A percentile compares a stretch with the other conserved stretches of the same genome.
Conservation (phyloP, 257 asterid genomes). For the Solanum paucissectum region DNA sequence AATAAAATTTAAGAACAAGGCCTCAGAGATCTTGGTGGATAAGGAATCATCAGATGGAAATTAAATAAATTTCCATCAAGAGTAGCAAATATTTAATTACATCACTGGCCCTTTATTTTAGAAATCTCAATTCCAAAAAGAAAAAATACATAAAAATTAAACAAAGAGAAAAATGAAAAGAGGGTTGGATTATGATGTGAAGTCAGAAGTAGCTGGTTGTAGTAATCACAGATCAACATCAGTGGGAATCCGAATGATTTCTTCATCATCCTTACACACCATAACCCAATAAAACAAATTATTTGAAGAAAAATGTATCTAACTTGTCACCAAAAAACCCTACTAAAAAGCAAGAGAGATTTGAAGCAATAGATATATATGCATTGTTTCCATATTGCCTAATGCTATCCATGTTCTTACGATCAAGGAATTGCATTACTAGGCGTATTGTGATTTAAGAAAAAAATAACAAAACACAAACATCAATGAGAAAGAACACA, state of each 20-base stretch:
- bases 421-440: slow-evolving; percentile 40
- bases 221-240: slow-evolving; percentile 28
- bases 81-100: slow-evolving; percentile 58
- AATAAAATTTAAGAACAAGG: neutral
- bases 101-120: slow-evolving; percentile 27
- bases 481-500: neutral
- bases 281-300: neutral
- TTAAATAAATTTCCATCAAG: slow-evolving; percentile 36
- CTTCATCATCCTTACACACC: slow-evolving; percentile 41
- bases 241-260: slow-evolving; percentile 71
- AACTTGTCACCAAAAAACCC: slow-evolving; percentile 36
- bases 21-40: slow-evolving; percentile 85
- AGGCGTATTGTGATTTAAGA: slow-evolving; percentile 2
- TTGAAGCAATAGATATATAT: slow-evolving; percentile 11
- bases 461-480: neutral
- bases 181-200: neutral
- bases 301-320: slow-evolving; percentile 16
- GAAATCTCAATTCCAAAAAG: neutral
- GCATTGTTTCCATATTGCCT: slow-evolving; percentile 25
- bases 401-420: slow-evolving; percentile 29
- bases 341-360: neutral
- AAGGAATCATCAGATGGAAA: slow-evolving; percentile 29
- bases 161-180: neutral
- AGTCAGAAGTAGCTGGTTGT: slow-evolving; percentile 71
- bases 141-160: neutral